Conservation (phyloP, 78 protist genomes). For the Dictyostelium capitatum region DNA sequence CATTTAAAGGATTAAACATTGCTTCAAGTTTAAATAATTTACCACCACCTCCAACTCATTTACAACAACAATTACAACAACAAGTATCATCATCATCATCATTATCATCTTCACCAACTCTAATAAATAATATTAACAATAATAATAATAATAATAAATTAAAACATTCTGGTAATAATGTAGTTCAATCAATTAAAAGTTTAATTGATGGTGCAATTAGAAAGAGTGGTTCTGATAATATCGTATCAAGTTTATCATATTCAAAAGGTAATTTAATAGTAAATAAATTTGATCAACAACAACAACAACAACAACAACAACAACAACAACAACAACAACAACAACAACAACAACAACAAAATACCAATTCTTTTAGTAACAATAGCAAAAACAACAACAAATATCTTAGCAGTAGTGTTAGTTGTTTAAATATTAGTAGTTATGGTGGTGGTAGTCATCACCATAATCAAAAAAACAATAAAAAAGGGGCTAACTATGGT, state of each 20-base stretch:
- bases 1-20: background rate
- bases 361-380: no score
- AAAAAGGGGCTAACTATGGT: no score
- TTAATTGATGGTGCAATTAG: conserved; percentile 31
- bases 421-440: no score
- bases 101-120: background rate
- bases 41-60: background rate
- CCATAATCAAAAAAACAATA: no score
- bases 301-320: background rate
- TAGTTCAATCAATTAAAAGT: conserved; percentile 19
- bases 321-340: background rate
- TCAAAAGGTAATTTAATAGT: background rate
- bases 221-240: background rate
- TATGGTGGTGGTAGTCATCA: no score
- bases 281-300: background rate
- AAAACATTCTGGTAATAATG: background rate
- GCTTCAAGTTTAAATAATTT: background rate
- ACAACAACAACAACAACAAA: background rate
- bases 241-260: background rate
- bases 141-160: background rate
- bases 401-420: no score
- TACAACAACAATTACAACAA: background rate
- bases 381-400: no score
- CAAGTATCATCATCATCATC: background rate
- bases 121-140: background rate